These are phyloP conservation scores for Colletotrichum gloeosporioides DNA, from an alignment of 2,329 filamentous ascomycete species.

Conservation along the genomic window DNA sequence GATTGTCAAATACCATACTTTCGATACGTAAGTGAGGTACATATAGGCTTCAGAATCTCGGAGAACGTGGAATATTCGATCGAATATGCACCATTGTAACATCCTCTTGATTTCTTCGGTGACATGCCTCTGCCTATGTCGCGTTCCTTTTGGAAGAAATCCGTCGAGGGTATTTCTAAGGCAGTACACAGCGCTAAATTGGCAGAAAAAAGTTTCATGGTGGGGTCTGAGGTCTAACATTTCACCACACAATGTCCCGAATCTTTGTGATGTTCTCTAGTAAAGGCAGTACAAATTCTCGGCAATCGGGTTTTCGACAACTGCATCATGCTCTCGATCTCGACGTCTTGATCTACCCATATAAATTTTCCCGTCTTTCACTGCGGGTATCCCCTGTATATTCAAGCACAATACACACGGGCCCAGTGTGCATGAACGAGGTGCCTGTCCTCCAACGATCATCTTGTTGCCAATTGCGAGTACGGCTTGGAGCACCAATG, in stretches of 20 bases:
- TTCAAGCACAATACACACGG: background rate
- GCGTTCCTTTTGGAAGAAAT: no score
- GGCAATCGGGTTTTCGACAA: background rate
- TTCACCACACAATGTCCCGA: no score
- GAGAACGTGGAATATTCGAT: background rate
- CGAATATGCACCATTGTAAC: no score
- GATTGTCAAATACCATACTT: background rate
- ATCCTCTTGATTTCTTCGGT: no score
- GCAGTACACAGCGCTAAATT: no score
- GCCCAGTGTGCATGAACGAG: rapidly evolving
- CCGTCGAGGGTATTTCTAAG: no score
- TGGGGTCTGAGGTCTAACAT: no score
- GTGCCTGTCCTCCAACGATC: background rate
- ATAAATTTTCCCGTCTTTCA: background rate
- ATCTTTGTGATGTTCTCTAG: no score
- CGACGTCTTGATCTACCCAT: background rate
- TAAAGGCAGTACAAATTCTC: no score
- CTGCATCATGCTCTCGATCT: rapidly evolving
- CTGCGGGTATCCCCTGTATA: background rate
- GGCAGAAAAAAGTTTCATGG: no score
- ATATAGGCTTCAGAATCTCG: background rate
- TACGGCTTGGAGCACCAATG: background rate
- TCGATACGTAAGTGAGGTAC: background rate
- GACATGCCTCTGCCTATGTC: no score
- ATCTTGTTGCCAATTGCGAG: rapidly evolving